These are phyloP conservation scores for Pseudogymnoascus pannorum DNA, from an alignment of 2,329 filamentous ascomycete species.

Conservation along the genomic window DNA sequence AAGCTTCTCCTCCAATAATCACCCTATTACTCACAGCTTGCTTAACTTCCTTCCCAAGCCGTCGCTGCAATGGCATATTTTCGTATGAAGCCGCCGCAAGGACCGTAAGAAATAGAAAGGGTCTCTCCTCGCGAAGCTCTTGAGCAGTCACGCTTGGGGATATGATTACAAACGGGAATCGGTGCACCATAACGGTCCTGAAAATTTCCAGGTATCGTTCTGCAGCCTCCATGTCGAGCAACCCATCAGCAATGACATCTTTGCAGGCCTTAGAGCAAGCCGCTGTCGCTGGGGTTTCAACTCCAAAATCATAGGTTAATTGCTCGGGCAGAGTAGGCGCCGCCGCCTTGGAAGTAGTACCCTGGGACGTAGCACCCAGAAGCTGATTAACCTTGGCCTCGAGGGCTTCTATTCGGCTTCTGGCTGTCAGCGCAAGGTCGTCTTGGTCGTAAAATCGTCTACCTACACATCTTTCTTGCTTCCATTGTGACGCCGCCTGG, in stretches of 20 bases:
- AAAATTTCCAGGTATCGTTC: slow-evolving; percentile 11
- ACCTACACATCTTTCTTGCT: slow-evolving; percentile 30
- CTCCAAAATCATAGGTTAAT: not conserved
- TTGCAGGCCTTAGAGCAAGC: not conserved
- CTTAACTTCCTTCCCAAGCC: slow-evolving; percentile 28
- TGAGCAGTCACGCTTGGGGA: slow-evolving; percentile 20
- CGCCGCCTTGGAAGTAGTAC: slow-evolving; percentile 20
- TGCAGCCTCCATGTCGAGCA: not conserved
- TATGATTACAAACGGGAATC: slow-evolving; percentile 33
- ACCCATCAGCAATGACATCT: slow-evolving; percentile 6
- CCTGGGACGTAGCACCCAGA: slow-evolving; percentile 17
- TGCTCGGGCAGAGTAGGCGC: slow-evolving; percentile 16
- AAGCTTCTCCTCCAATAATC: slow-evolving; percentile 8
- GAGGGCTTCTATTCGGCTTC: slow-evolving; percentile 31
- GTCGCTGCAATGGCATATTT: slow-evolving; percentile 29
- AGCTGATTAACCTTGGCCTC: slow-evolving; percentile 22
- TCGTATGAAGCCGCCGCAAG: slow-evolving; percentile 23
- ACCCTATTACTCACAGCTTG: slow-evolving; percentile 26
- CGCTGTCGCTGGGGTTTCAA: not conserved
- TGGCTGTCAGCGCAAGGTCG: slow-evolving; percentile 2
- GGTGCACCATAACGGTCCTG: slow-evolving; percentile 30
- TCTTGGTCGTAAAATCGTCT: slow-evolving; percentile 1
- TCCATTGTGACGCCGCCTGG: slow-evolving; percentile 29
- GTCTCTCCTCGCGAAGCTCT: slow-evolving; percentile 21
- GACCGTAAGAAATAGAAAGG: slow-evolving; percentile 6